Base-by-base conservation (phyloP, 73 alveolate genomes). In the Paramecium sonneborni region DNA sequence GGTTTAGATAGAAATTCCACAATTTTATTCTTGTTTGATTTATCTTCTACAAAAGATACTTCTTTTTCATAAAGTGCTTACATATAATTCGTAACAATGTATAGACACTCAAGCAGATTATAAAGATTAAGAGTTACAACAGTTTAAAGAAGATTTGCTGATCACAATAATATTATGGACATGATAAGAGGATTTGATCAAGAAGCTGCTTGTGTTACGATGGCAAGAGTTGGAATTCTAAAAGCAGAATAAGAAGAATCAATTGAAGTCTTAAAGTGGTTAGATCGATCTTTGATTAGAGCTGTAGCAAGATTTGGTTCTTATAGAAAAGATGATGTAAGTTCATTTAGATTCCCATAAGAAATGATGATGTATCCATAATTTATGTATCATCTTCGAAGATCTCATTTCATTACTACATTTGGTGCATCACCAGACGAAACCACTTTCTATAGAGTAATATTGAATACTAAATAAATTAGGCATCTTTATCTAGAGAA, bases 71-170 rank as follows among this genome's bases (percentile, higher is more conserved):
- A 62, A 34, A 35, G 86, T 85, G 95, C 97, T 37, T 95, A 92
- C 90, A 32, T 96, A 39, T 95, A 98, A 94, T 95, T 97, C 95
- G 93, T 97, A 93, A 98, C 99, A 35, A 92, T 96, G 62, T 99
- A 99, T 92, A 95, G 96, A 88, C 99, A 98, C 68, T 97, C 99
- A 2, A 96, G 98, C 87, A 98, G 99, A 70, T 94, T 98, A 62
- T 95, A 96, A 67, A 97, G 99, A 93, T 94, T 99, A 58, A 95
- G 99, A 92, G 99, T 98, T 28, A 97, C 99, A n/a, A 98, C 99
- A 5, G 92, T 97, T 52, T 88, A 89, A 46, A 91, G 97, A 85
- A 57, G 92, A 58, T 86, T 94, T 93, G 96, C 97, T 20, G 96
- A 94, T 37, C 95, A 95, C 5, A 94, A 88, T 6, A 96, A 93